Evolutionary conservation across 257 asterid species (phyloP).

Genomic region (Coffea eugenioides): DNA sequence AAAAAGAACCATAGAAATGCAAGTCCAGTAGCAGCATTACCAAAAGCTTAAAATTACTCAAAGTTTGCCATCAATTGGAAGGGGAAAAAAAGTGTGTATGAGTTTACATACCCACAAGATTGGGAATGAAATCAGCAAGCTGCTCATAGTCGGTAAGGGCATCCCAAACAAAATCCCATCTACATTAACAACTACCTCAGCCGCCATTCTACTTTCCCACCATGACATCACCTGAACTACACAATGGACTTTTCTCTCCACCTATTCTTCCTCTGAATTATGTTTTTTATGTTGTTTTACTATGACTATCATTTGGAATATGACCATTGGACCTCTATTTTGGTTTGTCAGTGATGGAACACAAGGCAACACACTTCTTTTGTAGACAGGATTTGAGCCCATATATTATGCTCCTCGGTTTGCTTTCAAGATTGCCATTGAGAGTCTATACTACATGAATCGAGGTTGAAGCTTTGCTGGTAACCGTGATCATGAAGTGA

Average conservation of each 20-base stretch:
- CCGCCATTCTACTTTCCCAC: conserved; percentile 83
- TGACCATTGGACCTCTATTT: not conserved
- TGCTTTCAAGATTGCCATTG: not conserved
- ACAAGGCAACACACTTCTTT: not conserved
- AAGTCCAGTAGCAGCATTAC: not conserved
- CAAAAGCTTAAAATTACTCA: conserved; percentile 1
- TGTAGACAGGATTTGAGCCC: not conserved
- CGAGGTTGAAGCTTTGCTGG: not conserved
- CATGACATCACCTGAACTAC: conserved; percentile 84
- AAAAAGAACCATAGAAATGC: not conserved
- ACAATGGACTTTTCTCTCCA: conserved; percentile 51
- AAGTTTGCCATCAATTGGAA: not conserved
- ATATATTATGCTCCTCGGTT: not conserved
- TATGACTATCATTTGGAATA: not conserved
- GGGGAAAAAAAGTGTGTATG: not conserved
- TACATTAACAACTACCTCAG: conserved; percentile 64
- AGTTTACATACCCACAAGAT: conserved; percentile 74
- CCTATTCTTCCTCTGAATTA: conserved; percentile 5
- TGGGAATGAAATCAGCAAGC: conserved; percentile 94
- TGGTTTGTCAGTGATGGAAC: conserved; percentile 6
- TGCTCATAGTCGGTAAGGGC: conserved; percentile 92
- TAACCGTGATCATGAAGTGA: conserved; percentile 10
- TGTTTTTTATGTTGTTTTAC: conserved; percentile 7
- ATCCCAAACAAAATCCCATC: conserved; percentile 70
- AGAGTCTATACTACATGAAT: not conserved